Conservation (phyloP, 208 protist genomes). For the Leishmania tropica region DNA sequence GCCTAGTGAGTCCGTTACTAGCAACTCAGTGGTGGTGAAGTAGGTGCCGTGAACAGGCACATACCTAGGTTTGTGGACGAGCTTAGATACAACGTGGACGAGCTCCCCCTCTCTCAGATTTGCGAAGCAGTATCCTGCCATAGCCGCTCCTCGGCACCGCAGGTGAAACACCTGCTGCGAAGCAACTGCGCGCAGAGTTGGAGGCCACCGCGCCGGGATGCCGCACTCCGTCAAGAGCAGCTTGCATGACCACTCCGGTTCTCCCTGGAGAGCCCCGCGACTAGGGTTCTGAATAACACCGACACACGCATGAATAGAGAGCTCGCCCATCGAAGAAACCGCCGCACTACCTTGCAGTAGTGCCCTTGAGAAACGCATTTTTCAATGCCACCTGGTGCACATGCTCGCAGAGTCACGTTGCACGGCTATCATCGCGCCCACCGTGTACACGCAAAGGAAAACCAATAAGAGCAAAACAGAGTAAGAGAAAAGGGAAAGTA, state of each 20-base stretch:
- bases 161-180: slow-evolving; percentile 44
- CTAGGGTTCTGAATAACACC: slow-evolving; percentile 77
- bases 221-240: slow-evolving; percentile 77
- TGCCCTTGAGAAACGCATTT: slow-evolving; percentile 1
- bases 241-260: slow-evolving; percentile 75
- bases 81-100: slow-evolving; percentile 83
- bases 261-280: slow-evolving; percentile 59
- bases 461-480: slow-evolving; percentile 8
- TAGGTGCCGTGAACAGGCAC: slow-evolving; percentile 77
- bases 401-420: not conserved
- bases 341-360: not conserved
- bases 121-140: slow-evolving; percentile 57
- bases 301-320: slow-evolving; percentile 64
- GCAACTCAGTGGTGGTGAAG: slow-evolving; percentile 74
- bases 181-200: not conserved
- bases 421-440: not conserved
- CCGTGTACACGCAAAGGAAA: slow-evolving; percentile 9
- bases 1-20: slow-evolving; percentile 80
- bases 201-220: slow-evolving; percentile 32
- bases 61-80: slow-evolving; percentile 77
- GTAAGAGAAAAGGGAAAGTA: not conserved
- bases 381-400: not conserved
- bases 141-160: slow-evolving; percentile 59
- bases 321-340: slow-evolving; percentile 24
- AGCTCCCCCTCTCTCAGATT: slow-evolving; percentile 62